Percentiles rank a stretch among this genome's conserved stretches.
phyloP scores from a whole-genome alignment of 495 filamentous ascomycete species.

The Staphylotrichum tortipilum region DNA sequence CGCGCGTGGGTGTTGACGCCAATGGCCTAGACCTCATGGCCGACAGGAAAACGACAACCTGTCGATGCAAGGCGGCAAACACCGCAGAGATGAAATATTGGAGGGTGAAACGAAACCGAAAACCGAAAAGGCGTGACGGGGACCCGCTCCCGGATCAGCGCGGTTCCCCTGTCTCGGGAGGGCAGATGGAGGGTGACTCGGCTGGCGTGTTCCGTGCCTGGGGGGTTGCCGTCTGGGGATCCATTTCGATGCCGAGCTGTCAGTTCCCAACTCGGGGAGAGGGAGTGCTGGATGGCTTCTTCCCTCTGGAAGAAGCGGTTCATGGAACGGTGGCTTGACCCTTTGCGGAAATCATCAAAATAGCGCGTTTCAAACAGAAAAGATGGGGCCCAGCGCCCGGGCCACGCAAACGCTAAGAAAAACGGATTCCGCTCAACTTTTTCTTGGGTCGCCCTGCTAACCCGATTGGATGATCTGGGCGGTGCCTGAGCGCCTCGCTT shows the following conservation, averaged over 20 bases:
- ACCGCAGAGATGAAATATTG: not conserved
- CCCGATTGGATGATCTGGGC: not conserved
- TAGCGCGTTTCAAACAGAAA: conserved; percentile 7
- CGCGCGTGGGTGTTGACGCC: not conserved
- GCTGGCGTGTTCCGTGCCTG: not conserved
- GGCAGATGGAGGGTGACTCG: conserved; percentile 1
- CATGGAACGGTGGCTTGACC: conserved; percentile 6
- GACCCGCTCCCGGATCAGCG: no score
- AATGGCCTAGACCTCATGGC: no score
- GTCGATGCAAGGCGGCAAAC: not conserved
- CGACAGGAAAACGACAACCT: not conserved
- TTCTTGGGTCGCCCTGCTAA: not conserved
- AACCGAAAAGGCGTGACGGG: no score
- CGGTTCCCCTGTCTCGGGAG: not conserved
- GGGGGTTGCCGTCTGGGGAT: no score
- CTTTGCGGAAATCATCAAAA: not conserved
- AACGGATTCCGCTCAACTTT: no score
- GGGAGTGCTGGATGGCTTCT: no score
- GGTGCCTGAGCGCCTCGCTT: not conserved
- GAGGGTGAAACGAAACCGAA: conserved; percentile 5
- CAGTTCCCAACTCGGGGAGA: not conserved
- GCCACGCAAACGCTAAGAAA: no score
- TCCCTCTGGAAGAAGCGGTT: not conserved
- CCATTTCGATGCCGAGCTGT: no score
- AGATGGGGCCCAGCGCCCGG: no score